These are phyloP conservation scores for Coprinopsis cinerea DNA, from an alignment of 768 basidiomycete genomes.

Conservation along the genomic window DNA sequence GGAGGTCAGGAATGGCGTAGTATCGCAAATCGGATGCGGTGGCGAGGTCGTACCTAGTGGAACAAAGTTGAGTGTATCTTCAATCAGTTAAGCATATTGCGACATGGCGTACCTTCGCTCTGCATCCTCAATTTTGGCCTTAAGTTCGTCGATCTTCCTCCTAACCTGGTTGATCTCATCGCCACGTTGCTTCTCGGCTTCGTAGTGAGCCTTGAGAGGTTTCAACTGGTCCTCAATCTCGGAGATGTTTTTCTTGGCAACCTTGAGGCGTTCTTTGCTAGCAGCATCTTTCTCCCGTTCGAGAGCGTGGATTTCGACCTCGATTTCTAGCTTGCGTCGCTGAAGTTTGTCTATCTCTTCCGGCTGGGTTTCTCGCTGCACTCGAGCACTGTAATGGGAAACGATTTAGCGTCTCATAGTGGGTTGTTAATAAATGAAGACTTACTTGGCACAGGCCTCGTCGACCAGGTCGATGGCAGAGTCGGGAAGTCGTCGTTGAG, in stretches of 20 bases:
- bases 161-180: slow-evolving; percentile 75
- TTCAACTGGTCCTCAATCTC: slow-evolving; percentile 80
- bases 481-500: slow-evolving; percentile 73
- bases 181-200: slow-evolving; percentile 76
- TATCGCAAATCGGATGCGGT: slow-evolving; percentile 86
- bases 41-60: slow-evolving; percentile 59
- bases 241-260: slow-evolving; percentile 72
- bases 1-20: slow-evolving; percentile 87
- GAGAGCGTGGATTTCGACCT: slow-evolving; percentile 92
- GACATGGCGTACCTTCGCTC: slow-evolving; percentile 61
- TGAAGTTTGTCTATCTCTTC: slow-evolving; percentile 92
- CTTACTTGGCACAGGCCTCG: slow-evolving; percentile 83
- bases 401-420: too few species aligned
- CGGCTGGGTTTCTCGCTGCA: slow-evolving; percentile 90
- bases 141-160: slow-evolving; percentile 84
- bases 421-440: too few species aligned
- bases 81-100: slow-evolving; percentile 12
- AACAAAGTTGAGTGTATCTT: neutral
- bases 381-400: slow-evolving; percentile 58
- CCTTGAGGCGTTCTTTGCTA: slow-evolving; percentile 74
- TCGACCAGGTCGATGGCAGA: slow-evolving; percentile 90
- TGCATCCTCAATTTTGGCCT: slow-evolving; percentile 88
- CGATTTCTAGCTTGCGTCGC: slow-evolving; percentile 81
- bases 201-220: slow-evolving; percentile 81
- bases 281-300: slow-evolving; percentile 88